Percentiles rank a stretch among this genome's conserved stretches.
Evolutionary conservation across 352 stramenopile genomes (phyloP).

Genomic region (Phytopythium sindhum): DNA sequence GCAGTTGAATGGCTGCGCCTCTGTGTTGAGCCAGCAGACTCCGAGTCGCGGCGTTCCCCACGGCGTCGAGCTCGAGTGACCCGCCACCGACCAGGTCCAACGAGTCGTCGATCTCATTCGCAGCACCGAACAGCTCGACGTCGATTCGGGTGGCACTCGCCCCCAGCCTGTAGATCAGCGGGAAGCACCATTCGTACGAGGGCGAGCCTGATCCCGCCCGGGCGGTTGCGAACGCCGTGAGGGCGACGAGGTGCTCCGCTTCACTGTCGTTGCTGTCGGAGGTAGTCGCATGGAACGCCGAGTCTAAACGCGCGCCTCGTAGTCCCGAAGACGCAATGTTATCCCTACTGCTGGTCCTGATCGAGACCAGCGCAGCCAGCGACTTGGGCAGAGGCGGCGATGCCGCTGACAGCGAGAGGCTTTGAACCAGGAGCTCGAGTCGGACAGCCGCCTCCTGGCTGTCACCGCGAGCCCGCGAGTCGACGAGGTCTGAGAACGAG

Average conservation of each 20-base stretch:
- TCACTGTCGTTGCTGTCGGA: neutral
- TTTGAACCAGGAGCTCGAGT: slow-evolving; percentile 21
- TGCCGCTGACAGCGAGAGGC: slow-evolving; percentile 2
- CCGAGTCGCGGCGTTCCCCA: neutral
- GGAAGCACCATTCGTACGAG: slow-evolving; percentile 34
- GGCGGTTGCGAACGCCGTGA: slow-evolving; percentile 21
- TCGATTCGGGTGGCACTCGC: slow-evolving; percentile 3
- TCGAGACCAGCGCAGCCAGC: neutral
- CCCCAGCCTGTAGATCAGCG: slow-evolving; percentile 17
- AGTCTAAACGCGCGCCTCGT: neutral
- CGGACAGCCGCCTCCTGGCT: neutral
- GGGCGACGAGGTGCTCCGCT: neutral
- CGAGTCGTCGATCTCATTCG: neutral
- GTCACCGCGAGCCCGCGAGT: neutral
- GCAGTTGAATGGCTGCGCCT: neutral
- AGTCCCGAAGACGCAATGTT: neutral
- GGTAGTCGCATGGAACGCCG: neutral
- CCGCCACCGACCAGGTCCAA: slow-evolving; percentile 16
- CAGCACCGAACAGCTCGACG: neutral
- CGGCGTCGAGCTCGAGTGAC: slow-evolving; percentile 11
- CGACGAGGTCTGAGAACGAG: neutral
- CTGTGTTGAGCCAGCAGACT: neutral
- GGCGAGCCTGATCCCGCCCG: slow-evolving; percentile 7
- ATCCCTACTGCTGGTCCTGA: neutral
- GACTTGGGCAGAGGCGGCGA: neutral